Conservation (phyloP, 805 yeast species). For the Starmerella floricola region DNA sequence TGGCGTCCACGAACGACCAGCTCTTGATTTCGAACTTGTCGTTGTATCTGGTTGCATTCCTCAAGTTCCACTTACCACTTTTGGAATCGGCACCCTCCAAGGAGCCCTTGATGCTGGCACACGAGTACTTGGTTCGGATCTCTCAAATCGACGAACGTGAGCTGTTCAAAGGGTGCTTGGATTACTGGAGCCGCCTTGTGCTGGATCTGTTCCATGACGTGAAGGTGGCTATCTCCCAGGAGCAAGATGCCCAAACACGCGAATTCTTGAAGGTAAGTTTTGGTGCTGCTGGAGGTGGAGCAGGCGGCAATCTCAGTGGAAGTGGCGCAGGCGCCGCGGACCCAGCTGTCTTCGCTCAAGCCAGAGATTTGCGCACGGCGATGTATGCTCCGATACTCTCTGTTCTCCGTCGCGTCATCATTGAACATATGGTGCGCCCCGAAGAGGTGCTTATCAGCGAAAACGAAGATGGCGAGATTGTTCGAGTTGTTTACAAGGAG, state of each 20-base stretch:
- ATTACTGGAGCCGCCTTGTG: constrained; percentile 88
- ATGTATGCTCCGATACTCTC: constrained; percentile 68
- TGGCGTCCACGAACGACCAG: constrained; percentile 74
- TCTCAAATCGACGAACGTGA: constrained; percentile 92
- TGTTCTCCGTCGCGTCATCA: constrained; percentile 77
- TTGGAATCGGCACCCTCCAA: constrained; percentile 39
- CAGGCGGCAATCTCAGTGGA: constrained; percentile 26
- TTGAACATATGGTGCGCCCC: constrained; percentile 96
- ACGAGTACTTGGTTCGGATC: constrained; percentile 67
- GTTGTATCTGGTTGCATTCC: constrained; percentile 76
- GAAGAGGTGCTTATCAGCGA: constrained; percentile 95
- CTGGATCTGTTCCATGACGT: constrained; percentile 72
- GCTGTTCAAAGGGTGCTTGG: constrained; percentile 86
- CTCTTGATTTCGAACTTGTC: constrained; percentile 91
- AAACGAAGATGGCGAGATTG: constrained; percentile 98
- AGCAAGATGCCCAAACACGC: constrained; percentile 66
- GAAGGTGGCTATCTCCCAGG: constrained; percentile 61
- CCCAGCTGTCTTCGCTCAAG: constrained; percentile 31
- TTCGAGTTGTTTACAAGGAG: constrained; percentile 91
- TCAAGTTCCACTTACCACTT: constrained; percentile 60
- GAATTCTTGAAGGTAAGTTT: constrained; percentile 29
- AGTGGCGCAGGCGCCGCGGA: constrained; percentile 68
- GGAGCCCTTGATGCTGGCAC: constrained; percentile 56
- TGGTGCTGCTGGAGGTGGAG: constrained; percentile 28
- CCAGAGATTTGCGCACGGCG: constrained; percentile 54